Percentiles rank a stretch among this genome's conserved stretches.
These are phyloP conservation scores for Coelastrella sp. DNA, from an alignment of 139 green algal species.

Conservation along the genomic window DNA sequence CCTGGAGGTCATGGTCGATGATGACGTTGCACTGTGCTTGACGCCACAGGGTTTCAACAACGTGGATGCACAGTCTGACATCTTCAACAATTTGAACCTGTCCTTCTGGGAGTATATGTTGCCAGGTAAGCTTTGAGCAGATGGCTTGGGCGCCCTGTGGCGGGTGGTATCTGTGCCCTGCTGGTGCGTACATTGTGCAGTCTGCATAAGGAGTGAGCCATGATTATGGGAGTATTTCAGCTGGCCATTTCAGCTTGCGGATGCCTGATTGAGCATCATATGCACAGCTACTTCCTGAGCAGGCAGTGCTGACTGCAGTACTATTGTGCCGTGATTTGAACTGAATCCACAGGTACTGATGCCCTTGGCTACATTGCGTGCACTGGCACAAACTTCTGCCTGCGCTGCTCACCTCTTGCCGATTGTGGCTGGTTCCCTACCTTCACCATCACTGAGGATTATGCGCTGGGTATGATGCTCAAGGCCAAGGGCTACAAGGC, in stretches of 20 bases:
- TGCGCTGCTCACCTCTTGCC: conserved; percentile 67
- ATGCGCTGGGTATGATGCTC: conserved; percentile 65
- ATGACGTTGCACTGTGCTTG: conserved; percentile 55
- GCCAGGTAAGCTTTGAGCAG: conserved; percentile 18
- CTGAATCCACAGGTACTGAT: conserved; percentile 5
- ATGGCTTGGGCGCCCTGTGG: conserved; percentile 42
- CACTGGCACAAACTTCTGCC: conserved; percentile 80
- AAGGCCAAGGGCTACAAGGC: conserved; percentile 57
- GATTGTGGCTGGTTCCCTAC: conserved; percentile 77
- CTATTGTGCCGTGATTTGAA: neutral
- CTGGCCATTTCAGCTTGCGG: too few relatives aligned
- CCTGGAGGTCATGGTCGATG: conserved; percentile 57
- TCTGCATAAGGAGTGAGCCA: too few relatives aligned
- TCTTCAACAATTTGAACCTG: conserved; percentile 91
- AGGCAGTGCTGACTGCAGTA: too few relatives aligned
- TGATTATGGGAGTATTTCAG: too few relatives aligned
- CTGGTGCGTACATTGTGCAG: too few relatives aligned
- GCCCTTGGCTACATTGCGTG: conserved; percentile 48
- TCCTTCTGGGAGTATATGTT: conserved; percentile 74
- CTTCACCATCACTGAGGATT: conserved; percentile 59
- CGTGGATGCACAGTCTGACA: conserved; percentile 80
- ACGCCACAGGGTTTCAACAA: conserved; percentile 86
- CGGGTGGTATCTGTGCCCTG: too few relatives aligned
- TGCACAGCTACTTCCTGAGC: too few relatives aligned
- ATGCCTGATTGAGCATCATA: too few relatives aligned